Conservation (phyloP, 2,329 filamentous ascomycete species). For the Coniochaeta sp. region DNA sequence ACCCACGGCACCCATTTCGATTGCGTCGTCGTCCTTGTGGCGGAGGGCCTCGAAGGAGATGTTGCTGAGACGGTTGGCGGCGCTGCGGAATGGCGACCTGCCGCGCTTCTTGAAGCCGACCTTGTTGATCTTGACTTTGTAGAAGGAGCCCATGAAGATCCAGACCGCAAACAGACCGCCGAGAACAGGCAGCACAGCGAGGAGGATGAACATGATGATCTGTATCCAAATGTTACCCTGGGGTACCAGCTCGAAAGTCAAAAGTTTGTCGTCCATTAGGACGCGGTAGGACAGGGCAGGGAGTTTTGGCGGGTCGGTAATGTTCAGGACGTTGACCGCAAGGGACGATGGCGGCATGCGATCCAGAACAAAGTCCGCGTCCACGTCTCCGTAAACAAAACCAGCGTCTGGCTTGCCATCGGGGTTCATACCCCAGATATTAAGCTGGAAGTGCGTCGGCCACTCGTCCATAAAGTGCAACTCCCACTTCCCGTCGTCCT, state of each 20-base stretch:
- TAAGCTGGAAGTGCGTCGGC: constrained; percentile 54
- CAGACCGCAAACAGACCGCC: constrained; percentile 43
- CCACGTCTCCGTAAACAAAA: constrained; percentile 53
- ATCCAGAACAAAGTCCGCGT: constrained; percentile 53
- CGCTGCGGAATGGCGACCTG: constrained; percentile 18
- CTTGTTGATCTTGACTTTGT: constrained; percentile 40
- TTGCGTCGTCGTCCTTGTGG: constrained; percentile 16
- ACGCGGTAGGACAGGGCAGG: constrained; percentile 50
- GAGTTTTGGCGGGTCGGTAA: constrained; percentile 45
- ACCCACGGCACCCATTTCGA: constrained; percentile 14
- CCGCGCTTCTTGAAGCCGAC: constrained; percentile 19
- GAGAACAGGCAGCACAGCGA: constrained; percentile 44
- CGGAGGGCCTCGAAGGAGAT: constrained; percentile 22
- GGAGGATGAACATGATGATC: constrained; percentile 44
- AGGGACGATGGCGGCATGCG: constrained; percentile 54
- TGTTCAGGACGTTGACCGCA: constrained; percentile 48
- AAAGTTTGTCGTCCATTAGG: constrained; percentile 44
- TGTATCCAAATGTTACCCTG: constrained; percentile 47
- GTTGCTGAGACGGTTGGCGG: constrained; percentile 21
- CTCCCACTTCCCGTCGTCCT: constrained; percentile 45
- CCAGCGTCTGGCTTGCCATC: constrained; percentile 55
- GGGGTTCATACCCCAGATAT: constrained; percentile 60
- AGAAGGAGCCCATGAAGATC: constrained; percentile 54
- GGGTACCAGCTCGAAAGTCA: constrained; percentile 44
- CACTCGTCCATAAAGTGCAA: constrained; percentile 58